These are phyloP conservation scores for Oryza coarctata DNA, from an alignment of 176 grass and related monocot genomes.

Conservation along the genomic window DNA sequence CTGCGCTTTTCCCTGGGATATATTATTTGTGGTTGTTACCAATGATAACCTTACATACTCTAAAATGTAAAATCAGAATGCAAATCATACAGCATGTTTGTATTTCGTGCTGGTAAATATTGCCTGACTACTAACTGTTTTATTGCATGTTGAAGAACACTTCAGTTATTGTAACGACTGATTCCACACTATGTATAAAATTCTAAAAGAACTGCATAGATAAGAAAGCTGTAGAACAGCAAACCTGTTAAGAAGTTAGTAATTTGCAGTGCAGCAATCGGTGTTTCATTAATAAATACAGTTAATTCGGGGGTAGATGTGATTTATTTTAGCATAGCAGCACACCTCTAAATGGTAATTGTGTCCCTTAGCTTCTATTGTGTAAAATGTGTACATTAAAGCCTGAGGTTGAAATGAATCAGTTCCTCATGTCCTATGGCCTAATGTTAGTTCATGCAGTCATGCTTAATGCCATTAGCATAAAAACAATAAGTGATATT, in stretches of 20 bases:
- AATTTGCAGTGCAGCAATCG: not conserved
- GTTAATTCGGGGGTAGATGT: not conserved
- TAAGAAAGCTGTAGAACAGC: not conserved
- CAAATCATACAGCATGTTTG: not conserved
- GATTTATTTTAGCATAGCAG: not conserved
- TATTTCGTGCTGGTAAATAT: not conserved
- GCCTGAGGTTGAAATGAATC: not conserved
- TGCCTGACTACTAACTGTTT: not conserved
- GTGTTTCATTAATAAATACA: not conserved
- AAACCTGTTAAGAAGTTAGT: not conserved
- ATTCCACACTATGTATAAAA: not conserved
- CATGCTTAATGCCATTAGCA: not conserved
- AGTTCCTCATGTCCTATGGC: not conserved
- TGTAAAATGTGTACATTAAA: slow-evolving; percentile 18
- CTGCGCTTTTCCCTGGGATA: not conserved
- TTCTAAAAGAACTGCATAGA: slow-evolving; percentile 10
- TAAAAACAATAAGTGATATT: not conserved
- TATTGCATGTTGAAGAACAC: not conserved
- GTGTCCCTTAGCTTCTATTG: slow-evolving; percentile 8
- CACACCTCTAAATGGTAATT: not conserved
- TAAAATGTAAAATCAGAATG: not conserved
- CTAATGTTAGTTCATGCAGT: not conserved
- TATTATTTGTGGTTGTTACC: slow-evolving; percentile 3
- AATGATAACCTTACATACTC: not conserved
- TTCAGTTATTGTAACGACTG: slow-evolving; percentile 1